These are phyloP conservation scores for Cenchrus purpureus DNA, from an alignment of 176 grass and related monocot species.

Conservation along the genomic window DNA sequence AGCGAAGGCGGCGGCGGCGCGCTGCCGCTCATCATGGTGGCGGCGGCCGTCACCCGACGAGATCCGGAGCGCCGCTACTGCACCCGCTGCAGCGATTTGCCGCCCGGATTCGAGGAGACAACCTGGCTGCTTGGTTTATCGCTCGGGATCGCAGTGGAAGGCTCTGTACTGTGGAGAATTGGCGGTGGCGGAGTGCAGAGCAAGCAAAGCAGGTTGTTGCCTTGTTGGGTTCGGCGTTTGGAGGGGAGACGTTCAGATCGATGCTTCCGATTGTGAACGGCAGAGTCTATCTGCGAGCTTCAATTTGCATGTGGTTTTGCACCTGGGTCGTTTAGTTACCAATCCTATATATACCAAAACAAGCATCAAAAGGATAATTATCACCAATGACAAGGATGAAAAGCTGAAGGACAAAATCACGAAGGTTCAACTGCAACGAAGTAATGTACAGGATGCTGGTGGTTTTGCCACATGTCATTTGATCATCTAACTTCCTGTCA, in stretches of 20 bases:
- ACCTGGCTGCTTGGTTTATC: neutral
- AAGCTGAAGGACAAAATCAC: too few relatives aligned
- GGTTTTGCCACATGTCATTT: too few relatives aligned
- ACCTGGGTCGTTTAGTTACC: too few relatives aligned
- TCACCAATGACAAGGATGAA: too few relatives aligned
- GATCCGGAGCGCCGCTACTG: constrained; percentile 10
- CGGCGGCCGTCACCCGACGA: neutral
- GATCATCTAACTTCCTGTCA: neutral
- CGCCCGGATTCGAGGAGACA: neutral
- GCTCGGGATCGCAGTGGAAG: constrained; percentile 19
- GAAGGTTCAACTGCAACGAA: neutral
- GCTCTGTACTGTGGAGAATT: neutral
- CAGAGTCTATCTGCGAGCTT: neutral
- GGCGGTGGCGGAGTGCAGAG: constrained; percentile 31
- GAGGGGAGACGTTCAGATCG: neutral
- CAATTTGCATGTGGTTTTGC: neutral
- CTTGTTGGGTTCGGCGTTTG: neutral
- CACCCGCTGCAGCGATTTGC: constrained; percentile 4
- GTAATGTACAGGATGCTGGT: too few relatives aligned
- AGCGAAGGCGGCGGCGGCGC: constrained; percentile 34
- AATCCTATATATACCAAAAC: too few relatives aligned
- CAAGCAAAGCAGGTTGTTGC: constrained; percentile 30
- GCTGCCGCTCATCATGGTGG: constrained; percentile 49
- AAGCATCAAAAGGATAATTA: too few relatives aligned
- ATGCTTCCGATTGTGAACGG: neutral